A percentile compares a stretch with the other conserved stretches of the same genome.
Conservation (phyloP, 192 early-diverging fungal genomes). For the Gigaspora rosea region DNA sequence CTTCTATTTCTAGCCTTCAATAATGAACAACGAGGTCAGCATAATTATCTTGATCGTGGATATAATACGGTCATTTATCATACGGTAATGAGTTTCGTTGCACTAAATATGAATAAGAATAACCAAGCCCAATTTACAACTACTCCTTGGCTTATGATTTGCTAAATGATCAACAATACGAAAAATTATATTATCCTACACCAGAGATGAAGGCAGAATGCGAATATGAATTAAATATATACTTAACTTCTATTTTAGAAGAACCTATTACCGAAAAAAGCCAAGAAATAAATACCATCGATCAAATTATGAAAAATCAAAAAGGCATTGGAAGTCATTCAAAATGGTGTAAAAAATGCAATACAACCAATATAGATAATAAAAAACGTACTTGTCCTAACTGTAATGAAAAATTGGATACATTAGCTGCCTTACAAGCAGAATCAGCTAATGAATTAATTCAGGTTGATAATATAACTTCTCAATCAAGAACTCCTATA, state of each 20-base stretch:
- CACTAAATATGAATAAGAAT: constrained; percentile 18
- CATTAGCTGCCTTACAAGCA: not conserved
- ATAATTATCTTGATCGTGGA: constrained; percentile 20
- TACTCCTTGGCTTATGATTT: not conserved
- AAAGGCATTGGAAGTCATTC: too few species aligned
- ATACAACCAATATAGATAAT: too few species aligned
- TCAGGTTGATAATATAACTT: too few species aligned
- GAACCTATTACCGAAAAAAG: not conserved
- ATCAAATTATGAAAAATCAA: not conserved
- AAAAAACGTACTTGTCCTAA: too few species aligned
- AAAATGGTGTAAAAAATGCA: too few species aligned
- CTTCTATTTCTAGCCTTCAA: not conserved
- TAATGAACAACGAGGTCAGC: constrained; percentile 6
- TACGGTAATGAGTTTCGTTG: too few species aligned
- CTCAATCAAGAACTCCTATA: too few species aligned
- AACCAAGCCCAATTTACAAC: not conserved
- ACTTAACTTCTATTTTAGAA: not conserved
- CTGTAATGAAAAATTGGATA: not conserved
- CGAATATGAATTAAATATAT: constrained; percentile 3
- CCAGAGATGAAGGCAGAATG: not conserved
- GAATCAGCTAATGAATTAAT: not conserved
- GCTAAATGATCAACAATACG: not conserved
- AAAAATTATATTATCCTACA: too few species aligned
- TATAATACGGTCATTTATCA: too few species aligned
- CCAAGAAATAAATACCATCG: not conserved